These are phyloP conservation scores for Dovyalis caffra DNA, from an alignment of 345 rosid genomes.

Conservation along the genomic window DNA sequence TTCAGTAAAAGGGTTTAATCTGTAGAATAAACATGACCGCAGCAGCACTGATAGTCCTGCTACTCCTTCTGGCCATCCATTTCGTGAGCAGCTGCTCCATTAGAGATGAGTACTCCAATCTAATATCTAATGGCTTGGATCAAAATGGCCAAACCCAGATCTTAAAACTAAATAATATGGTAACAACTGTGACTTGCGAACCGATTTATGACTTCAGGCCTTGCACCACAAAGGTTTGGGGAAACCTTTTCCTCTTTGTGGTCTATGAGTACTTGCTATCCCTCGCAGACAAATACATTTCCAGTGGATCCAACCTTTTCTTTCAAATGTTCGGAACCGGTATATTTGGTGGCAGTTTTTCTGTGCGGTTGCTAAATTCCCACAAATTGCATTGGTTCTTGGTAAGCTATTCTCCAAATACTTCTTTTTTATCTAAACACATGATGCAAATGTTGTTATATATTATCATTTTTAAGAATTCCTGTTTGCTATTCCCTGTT, in stretches of 20 bases:
- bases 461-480: no score
- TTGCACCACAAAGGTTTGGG: constrained; percentile 51
- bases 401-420: constrained; percentile 24
- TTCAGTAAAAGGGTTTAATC: neutral
- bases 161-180: neutral
- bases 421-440: neutral
- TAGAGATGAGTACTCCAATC: neutral
- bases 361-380: constrained; percentile 39
- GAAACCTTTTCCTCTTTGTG: constrained; percentile 42
- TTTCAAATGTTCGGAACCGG: constrained; percentile 54
- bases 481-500: neutral
- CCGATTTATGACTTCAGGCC: constrained; percentile 49
- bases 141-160: neutral
- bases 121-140: constrained; percentile 19
- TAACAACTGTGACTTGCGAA: constrained; percentile 38
- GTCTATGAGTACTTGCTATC: constrained; percentile 45
- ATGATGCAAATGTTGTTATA: neutral
- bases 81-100: constrained; percentile 21
- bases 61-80: constrained; percentile 16
- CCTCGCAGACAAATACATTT: constrained; percentile 22
- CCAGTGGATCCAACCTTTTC: constrained; percentile 47
- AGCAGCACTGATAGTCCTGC: constrained; percentile 17
- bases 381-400: constrained; percentile 38
- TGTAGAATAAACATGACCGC: neutral
- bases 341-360: constrained; percentile 47